Evolutionary conservation across 305 asterid species (phyloP).

Genomic region (Plantago rigida): DNA sequence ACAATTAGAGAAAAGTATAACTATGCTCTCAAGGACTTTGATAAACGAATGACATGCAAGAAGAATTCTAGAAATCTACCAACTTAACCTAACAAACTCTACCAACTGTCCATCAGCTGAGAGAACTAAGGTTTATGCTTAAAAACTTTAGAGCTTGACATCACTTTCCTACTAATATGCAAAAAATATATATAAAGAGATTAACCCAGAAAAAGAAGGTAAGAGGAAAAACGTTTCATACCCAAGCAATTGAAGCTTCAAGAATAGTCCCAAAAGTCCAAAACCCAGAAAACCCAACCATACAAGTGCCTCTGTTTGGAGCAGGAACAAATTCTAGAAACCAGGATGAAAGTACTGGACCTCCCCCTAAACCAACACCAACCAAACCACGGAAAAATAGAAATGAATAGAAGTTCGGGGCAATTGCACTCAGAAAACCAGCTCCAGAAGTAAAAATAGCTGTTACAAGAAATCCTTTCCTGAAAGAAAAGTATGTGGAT

Average conservation of each 20-base stretch:
- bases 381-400: slow-evolving; percentile 49
- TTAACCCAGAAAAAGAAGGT: no score
- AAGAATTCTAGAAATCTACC: no score
- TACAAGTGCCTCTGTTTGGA: slow-evolving; percentile 58
- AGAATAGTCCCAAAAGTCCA: slow-evolving; percentile 64
- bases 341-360: slow-evolving; percentile 60
- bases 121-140: not conserved
- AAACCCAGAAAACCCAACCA: slow-evolving; percentile 59
- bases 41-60: no score
- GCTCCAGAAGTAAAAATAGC: slow-evolving; percentile 46
- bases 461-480: slow-evolving; percentile 58
- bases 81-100: not conserved
- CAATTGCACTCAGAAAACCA: slow-evolving; percentile 52
- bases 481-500: slow-evolving; percentile 27
- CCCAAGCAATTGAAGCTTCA: slow-evolving; percentile 73
- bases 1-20: not conserved
- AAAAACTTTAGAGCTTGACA: not conserved
- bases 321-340: slow-evolving; percentile 60
- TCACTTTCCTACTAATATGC: not conserved
- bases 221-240: slow-evolving; percentile 26
- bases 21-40: not conserved
- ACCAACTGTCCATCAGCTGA: not conserved
- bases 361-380: slow-evolving; percentile 65
- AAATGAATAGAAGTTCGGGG: slow-evolving; percentile 41
- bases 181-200: no score